phyloP scores from a whole-genome alignment of 208 protist species.

The Plasmodiophora brassicae region DNA sequence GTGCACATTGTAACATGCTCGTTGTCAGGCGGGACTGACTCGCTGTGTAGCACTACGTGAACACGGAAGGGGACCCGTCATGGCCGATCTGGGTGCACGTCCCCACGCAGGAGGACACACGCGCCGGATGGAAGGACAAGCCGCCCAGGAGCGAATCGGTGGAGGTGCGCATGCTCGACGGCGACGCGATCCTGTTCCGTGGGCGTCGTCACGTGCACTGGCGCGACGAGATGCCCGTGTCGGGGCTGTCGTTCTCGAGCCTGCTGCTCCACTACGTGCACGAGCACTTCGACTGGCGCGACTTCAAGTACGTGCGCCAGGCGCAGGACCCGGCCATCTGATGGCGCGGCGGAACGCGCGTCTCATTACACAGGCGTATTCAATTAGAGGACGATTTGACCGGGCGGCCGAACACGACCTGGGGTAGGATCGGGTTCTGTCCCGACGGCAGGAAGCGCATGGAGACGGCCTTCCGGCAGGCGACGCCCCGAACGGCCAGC shows the following conservation, averaged over 20 bases:
- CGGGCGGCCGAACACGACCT: too few species aligned
- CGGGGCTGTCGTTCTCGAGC: background rate
- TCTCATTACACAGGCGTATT: too few species aligned
- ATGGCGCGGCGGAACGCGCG: too few species aligned
- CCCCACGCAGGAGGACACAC: background rate
- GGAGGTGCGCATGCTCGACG: background rate
- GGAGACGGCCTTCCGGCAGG: too few species aligned
- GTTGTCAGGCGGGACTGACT: too few species aligned
- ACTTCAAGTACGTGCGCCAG: background rate
- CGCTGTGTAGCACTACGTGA: background rate
- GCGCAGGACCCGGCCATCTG: background rate
- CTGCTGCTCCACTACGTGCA: constrained; percentile 15
- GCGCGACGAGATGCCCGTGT: background rate
- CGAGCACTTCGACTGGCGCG: background rate
- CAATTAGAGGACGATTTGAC: too few species aligned
- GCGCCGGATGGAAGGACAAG: background rate
- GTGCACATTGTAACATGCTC: too few species aligned
- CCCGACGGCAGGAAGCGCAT: too few species aligned
- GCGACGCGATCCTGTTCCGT: background rate
- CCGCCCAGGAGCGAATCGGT: constrained; percentile 3
- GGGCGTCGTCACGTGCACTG: constrained; percentile 1
- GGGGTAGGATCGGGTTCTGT: too few species aligned
- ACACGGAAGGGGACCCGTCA: background rate
- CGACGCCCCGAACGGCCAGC: background rate
- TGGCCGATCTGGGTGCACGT: background rate